Conservation (phyloP, 768 basidiomycete species). For the Pleurotus tuber-regium region DNA sequence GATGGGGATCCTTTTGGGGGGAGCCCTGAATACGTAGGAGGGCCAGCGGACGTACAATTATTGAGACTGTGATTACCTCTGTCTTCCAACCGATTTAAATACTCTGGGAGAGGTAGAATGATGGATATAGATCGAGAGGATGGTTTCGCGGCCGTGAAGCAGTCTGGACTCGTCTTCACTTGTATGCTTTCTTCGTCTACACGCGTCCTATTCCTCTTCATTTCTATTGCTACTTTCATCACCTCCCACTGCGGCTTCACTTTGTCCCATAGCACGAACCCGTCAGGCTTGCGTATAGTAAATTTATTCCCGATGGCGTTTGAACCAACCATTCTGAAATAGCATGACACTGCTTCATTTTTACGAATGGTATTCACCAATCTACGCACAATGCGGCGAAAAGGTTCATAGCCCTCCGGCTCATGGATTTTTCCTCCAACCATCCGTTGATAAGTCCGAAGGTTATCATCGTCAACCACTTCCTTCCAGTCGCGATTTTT, state of each 20-base stretch:
- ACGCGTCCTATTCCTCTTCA: too few species aligned
- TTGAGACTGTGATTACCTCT: too few species aligned
- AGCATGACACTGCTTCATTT: neutral
- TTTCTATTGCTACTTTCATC: neutral
- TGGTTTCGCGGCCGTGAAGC: too few species aligned
- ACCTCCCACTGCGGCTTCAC: neutral
- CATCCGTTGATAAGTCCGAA: neutral
- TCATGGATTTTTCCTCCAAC: neutral
- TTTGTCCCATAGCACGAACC: neutral
- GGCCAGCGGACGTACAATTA: too few species aligned
- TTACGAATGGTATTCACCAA: neutral
- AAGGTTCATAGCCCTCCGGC: neutral
- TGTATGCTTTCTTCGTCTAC: too few species aligned
- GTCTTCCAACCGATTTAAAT: too few species aligned
- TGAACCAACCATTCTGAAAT: neutral
- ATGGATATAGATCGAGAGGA: too few species aligned
- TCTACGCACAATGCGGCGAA: neutral
- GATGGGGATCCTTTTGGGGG: neutral
- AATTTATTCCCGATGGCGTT: neutral
- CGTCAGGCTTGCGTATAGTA: neutral
- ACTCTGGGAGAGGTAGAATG: too few species aligned
- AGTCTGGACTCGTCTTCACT: too few species aligned
- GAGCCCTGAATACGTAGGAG: too few species aligned
- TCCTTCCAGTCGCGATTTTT: neutral
- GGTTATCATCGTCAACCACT: neutral